phyloP scores from a whole-genome alignment of 75 land plant species.

The Azolla pinnata region DNA sequence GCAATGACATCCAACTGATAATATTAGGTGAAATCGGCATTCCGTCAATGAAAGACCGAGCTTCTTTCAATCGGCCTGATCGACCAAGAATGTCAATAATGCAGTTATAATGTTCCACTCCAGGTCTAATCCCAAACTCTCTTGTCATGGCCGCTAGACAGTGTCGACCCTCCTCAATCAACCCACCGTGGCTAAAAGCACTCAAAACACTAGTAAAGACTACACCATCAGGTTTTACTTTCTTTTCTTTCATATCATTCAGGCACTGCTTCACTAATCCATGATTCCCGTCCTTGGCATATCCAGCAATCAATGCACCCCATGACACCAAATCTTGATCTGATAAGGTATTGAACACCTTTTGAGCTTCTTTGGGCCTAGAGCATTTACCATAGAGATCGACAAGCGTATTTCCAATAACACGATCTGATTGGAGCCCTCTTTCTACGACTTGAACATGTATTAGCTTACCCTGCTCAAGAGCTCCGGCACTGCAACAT shows the following conservation, averaged over 20 bases:
- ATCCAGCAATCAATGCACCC: conserved; percentile 22
- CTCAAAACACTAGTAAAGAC: background rate
- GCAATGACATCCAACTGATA: conserved; percentile 7
- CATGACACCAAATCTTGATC: conserved; percentile 14
- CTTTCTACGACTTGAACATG: conserved; percentile 23
- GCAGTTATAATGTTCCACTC: conserved; percentile 10
- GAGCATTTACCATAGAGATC: conserved; percentile 17
- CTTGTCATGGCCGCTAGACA: conserved; percentile 2
- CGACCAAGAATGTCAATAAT: conserved; percentile 18
- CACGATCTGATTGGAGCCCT: conserved; percentile 3
- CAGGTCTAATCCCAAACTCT: conserved; percentile 9
- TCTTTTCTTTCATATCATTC: background rate
- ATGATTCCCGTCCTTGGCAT: conserved; percentile 21
- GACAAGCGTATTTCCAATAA: conserved; percentile 8
- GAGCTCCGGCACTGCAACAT: conserved; percentile 28
- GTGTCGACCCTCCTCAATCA: conserved; percentile 10
- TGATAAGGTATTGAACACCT: conserved; percentile 6
- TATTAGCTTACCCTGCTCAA: conserved; percentile 30
- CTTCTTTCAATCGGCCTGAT: conserved; percentile 12
- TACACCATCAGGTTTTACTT: background rate
- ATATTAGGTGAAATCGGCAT: conserved; percentile 11
- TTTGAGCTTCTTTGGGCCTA: conserved; percentile 5
- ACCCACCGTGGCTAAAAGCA: conserved; percentile 9
- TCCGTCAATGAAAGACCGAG: background rate
- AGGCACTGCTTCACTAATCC: background rate